phyloP scores from a whole-genome alignment of 176 grass and related monocot genomes.

The Carex myosuroides region DNA sequence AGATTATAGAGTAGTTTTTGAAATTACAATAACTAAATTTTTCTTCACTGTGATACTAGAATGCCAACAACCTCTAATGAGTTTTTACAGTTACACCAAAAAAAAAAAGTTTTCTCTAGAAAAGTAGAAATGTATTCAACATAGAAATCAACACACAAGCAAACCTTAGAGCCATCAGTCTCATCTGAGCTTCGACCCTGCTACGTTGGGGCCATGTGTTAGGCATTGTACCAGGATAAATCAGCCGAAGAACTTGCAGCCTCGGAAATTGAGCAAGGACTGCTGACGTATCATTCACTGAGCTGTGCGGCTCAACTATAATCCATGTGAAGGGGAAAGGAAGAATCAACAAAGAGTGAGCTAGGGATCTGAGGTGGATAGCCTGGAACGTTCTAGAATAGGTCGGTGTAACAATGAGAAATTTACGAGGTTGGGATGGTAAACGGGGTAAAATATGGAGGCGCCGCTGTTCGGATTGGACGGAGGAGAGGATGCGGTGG shows the following conservation, averaged over 20 bases:
- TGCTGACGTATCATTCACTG: constrained; percentile 3
- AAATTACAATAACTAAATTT: neutral
- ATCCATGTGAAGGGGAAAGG: constrained; percentile 36
- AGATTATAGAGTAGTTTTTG: neutral
- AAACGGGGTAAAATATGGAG: constrained; percentile 5
- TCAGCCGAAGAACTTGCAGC: constrained; percentile 18
- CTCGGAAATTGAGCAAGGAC: constrained; percentile 8
- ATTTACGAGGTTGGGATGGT: constrained; percentile 8
- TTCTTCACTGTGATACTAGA: too few species aligned
- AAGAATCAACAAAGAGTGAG: constrained; percentile 33
- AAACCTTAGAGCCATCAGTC: constrained; percentile 37
- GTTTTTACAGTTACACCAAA: neutral
- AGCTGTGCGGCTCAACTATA: constrained; percentile 21
- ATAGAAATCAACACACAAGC: neutral
- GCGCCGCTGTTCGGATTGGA: constrained; percentile 34
- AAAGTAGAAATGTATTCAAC: neutral
- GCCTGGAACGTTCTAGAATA: constrained; percentile 34
- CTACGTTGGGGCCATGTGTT: constrained; percentile 6
- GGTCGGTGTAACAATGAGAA: constrained; percentile 39
- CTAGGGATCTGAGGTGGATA: constrained; percentile 29
- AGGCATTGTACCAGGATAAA: constrained; percentile 17
- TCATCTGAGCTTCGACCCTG: constrained; percentile 29
- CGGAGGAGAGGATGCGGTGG: constrained; percentile 29
- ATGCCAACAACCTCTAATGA: too few species aligned
- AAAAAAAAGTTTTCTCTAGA: neutral